A percentile compares a stretch with the other conserved stretches of the same genome.
Evolutionary conservation across 345 rosid genomes (phyloP).

Genomic region (Murraya koenigii): DNA sequence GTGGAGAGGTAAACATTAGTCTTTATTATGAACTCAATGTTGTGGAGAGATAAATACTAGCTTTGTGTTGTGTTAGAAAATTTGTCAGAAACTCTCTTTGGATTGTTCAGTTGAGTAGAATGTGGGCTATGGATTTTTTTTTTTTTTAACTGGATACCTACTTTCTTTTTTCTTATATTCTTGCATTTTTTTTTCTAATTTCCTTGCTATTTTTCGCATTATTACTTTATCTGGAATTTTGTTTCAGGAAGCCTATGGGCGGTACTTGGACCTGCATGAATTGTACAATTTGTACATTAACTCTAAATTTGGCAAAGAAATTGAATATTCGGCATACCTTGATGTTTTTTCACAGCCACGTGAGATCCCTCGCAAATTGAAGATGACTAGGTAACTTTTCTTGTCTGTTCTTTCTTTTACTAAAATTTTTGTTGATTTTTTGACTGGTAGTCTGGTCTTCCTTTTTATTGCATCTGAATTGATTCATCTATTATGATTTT

Average conservation of each 20-base stretch:
- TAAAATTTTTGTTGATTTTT: neutral
- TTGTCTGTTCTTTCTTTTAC: neutral
- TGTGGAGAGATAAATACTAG: neutral
- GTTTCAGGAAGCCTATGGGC: slow-evolving; percentile 81
- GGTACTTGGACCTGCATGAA: slow-evolving; percentile 88
- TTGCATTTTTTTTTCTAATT: neutral
- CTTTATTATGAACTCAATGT: neutral
- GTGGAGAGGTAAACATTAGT: slow-evolving; percentile 67
- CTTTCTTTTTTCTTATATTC: neutral
- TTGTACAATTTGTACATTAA: slow-evolving; percentile 78
- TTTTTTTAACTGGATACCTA: neutral
- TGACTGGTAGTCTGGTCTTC: neutral
- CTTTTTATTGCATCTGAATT: slow-evolving; percentile 20
- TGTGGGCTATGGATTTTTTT: neutral
- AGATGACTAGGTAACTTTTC: slow-evolving; percentile 55
- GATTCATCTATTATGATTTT: neutral
- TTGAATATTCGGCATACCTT: slow-evolving; percentile 85
- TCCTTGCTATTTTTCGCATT: neutral
- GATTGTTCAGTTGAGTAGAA: neutral
- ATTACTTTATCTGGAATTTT: slow-evolving; percentile 4
- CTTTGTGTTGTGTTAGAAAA: neutral
- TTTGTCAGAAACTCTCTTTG: neutral
- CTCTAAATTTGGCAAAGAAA: slow-evolving; percentile 77
- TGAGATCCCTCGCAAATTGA: slow-evolving; percentile 56
- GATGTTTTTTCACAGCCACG: slow-evolving; percentile 67